Evolutionary conservation across 768 basidiomycete species (phyloP).

Genomic region (Dioszegia hungarica): DNA sequence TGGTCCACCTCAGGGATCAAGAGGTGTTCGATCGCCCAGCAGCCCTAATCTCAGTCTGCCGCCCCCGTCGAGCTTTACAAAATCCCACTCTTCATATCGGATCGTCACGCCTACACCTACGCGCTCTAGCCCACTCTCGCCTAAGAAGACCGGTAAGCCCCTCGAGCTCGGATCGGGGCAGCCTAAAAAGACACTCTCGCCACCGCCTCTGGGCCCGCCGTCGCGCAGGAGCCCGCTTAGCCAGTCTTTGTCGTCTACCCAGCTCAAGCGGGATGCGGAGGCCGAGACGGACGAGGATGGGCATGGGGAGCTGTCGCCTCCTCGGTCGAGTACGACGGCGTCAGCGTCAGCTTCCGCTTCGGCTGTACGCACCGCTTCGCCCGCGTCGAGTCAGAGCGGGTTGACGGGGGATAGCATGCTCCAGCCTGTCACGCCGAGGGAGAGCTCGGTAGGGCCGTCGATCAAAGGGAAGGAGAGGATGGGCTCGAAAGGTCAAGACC

Average conservation of each 20-base stretch:
- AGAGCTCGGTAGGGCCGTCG: not conserved
- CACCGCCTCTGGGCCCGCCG: not conserved
- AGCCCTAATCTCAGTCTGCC: not conserved
- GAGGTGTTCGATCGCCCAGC: constrained; percentile 2
- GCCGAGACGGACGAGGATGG: no score
- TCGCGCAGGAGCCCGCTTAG: not conserved
- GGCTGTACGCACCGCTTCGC: constrained; percentile 1
- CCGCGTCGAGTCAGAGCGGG: constrained; percentile 10
- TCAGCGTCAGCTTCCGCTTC: no score
- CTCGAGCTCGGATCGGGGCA: not conserved
- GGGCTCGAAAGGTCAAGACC: not conserved
- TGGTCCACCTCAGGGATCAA: not conserved
- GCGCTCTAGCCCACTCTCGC: no score
- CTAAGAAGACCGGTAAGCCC: no score
- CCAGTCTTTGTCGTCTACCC: not conserved
- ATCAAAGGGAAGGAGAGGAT: not conserved
- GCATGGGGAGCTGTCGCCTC: no score
- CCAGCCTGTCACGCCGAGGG: constrained; percentile 27
- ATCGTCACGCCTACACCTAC: not conserved
- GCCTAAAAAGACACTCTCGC: not conserved
- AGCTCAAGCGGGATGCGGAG: not conserved
- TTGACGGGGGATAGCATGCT: constrained; percentile 22
- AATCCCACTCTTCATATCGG: not conserved
- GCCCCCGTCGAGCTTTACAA: not conserved
- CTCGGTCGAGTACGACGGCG: not conserved